phyloP scores from a whole-genome alignment of 2,329 filamentous ascomycete genomes.

The Colletotrichum sojae region DNA sequence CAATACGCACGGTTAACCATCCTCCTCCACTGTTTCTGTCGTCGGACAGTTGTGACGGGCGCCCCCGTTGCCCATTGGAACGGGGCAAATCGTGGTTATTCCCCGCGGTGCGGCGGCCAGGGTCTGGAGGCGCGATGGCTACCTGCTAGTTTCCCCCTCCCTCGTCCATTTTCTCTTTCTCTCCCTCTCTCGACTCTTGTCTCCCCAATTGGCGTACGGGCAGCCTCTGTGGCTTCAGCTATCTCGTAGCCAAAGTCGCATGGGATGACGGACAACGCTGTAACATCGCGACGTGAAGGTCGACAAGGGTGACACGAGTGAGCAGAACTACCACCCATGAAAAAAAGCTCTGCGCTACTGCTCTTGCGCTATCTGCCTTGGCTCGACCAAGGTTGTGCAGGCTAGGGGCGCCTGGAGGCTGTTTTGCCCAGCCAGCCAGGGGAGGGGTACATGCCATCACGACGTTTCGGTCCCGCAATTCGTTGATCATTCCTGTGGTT shows the following conservation, averaged over 20 bases:
- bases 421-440: not conserved
- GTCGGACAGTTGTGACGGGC: not conserved
- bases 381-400: not conserved
- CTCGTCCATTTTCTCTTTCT: too few species aligned
- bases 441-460: not conserved
- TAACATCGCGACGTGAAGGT: conserved; percentile 7
- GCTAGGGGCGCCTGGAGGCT: not conserved
- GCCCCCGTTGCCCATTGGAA: conserved; percentile 22
- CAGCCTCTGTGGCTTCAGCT: conserved; percentile 7
- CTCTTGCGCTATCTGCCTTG: too few species aligned
- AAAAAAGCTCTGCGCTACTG: too few species aligned
- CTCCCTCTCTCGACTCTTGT: too few species aligned
- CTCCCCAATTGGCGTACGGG: not conserved
- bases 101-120: conserved; percentile 18
- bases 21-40: conserved; percentile 7
- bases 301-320: conserved; percentile 21
- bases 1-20: conserved; percentile 27
- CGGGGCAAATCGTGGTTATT: conserved; percentile 18
- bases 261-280: conserved; percentile 11
- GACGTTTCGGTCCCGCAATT: conserved; percentile 24
- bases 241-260: not conserved
- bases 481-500: not conserved
- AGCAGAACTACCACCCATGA: not conserved
- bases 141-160: not conserved
- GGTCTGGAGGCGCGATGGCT: conserved; percentile 17